Evolutionary conservation across 1,284 basidiomycete species (phyloP).

Genomic region (Porodaedalea pini): DNA sequence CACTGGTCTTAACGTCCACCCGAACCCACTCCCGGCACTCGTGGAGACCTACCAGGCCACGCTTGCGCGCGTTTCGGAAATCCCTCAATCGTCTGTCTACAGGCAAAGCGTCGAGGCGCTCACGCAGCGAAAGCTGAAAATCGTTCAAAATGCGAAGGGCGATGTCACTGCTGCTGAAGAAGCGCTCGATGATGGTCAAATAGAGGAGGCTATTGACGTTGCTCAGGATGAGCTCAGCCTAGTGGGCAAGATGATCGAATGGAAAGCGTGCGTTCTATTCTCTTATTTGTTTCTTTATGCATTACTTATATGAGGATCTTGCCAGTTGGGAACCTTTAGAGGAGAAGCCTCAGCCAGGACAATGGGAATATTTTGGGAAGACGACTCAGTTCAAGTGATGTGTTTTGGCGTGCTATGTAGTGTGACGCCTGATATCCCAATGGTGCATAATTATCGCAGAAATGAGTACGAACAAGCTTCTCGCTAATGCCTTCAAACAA

Average conservation of each 20-base stretch:
- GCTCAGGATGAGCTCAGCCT: conserved; percentile 82
- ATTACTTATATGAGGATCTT: conserved; percentile 11
- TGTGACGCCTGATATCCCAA: no score
- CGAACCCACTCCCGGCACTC: conserved; percentile 77
- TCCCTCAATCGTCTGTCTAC: conserved; percentile 85
- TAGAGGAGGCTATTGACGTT: conserved; percentile 82
- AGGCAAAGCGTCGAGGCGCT: conserved; percentile 87
- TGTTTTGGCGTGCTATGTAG: background rate
- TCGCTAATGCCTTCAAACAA: background rate
- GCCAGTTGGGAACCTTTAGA: conserved; percentile 84
- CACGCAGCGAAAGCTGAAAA: conserved; percentile 76
- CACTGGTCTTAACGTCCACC: conserved; percentile 70
- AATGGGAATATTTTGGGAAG: conserved; percentile 81
- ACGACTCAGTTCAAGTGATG: conserved; percentile 11
- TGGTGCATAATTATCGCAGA: no score
- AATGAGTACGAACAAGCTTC: no score
- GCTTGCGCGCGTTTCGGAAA: conserved; percentile 62
- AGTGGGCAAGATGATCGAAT: conserved; percentile 84
- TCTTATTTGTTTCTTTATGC: conserved; percentile 3
- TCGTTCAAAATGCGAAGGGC: conserved; percentile 67
- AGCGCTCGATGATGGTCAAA: conserved; percentile 71
- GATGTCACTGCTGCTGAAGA: conserved; percentile 68
- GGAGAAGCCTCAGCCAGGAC: conserved; percentile 74
- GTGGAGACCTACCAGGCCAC: conserved; percentile 77
- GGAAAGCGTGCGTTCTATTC: conserved; percentile 82